These are phyloP conservation scores for Linnemannia elongata DNA, from an alignment of 192 early-diverging fungal species.

Conservation along the genomic window DNA sequence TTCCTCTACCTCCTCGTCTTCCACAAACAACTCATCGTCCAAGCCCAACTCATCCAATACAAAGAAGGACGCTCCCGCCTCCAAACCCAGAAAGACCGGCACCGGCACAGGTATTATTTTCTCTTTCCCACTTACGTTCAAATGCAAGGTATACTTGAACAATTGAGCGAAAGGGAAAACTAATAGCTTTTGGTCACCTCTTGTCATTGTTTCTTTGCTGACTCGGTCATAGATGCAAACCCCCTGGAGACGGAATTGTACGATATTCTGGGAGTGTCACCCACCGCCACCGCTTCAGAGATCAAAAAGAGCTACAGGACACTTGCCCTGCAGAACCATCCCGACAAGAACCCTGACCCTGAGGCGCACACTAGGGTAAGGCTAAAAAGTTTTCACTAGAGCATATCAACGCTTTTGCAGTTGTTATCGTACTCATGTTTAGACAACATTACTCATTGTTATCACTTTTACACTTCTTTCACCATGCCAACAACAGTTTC, in stretches of 20 bases:
- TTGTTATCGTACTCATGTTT: background rate
- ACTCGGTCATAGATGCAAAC: conserved; percentile 67
- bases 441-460: background rate
- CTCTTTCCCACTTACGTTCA: background rate
- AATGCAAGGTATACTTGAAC: too few relatives aligned
- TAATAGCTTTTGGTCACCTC: background rate
- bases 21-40: conserved; percentile 17
- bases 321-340: conserved; percentile 88
- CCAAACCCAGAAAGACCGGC: conserved; percentile 39
- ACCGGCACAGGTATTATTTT: conserved; percentile 37
- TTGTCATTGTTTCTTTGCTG: background rate
- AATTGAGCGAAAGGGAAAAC: background rate
- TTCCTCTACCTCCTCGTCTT: conserved; percentile 25
- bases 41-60: conserved; percentile 18
- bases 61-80: conserved; percentile 17
- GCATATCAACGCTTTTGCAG: background rate
- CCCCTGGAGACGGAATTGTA: conserved; percentile 92
- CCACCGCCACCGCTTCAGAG: conserved; percentile 80
- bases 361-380: conserved; percentile 79
- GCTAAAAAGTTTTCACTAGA: background rate
- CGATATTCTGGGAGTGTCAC: conserved; percentile 83
- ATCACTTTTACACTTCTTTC: background rate
- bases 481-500: conserved; percentile 71
- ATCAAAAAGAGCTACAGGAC: conserved; percentile 96
- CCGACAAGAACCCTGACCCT: conserved; percentile 86